Conservation (phyloP, 257 asterid species). For the Rubia yunnanensis region DNA sequence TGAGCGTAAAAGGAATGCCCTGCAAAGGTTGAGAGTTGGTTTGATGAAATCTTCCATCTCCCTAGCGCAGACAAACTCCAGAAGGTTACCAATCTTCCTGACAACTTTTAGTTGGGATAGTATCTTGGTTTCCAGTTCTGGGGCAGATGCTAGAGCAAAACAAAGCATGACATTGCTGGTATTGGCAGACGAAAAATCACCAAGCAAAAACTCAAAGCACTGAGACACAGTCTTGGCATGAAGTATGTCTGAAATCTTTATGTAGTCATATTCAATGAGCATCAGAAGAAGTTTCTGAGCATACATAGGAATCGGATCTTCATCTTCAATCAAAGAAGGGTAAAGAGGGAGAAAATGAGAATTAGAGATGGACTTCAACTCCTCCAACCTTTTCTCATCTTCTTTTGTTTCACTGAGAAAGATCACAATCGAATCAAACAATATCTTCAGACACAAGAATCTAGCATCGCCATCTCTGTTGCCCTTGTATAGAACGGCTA, state of each 20-base stretch:
- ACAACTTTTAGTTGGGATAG: conserved; percentile 81
- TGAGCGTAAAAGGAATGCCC: conserved; percentile 74
- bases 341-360: conserved; percentile 80
- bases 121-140: conserved; percentile 69
- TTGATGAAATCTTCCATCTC: conserved; percentile 95
- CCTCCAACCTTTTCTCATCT: conserved; percentile 40
- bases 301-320: conserved; percentile 90
- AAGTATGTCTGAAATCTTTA: conserved; percentile 72
- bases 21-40: conserved; percentile 78
- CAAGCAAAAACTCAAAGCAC: conserved; percentile 80
- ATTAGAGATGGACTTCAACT: conserved; percentile 66
- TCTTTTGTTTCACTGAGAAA: conserved; percentile 51
- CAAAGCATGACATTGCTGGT: conserved; percentile 88
- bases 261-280: conserved; percentile 73
- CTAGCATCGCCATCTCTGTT: conserved; percentile 94
- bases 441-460: conserved; percentile 83
- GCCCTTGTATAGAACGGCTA: conserved; percentile 76
- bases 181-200: conserved; percentile 74
- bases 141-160: too few species aligned
- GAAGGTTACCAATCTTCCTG: conserved; percentile 77
- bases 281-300: conserved; percentile 95
- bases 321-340: conserved; percentile 85
- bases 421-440: conserved; percentile 81
- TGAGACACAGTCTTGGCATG: conserved; percentile 83
- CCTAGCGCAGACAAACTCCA: conserved; percentile 77